phyloP scores from a whole-genome alignment of 306 rosid genomes.

The Vigna trinervia region DNA sequence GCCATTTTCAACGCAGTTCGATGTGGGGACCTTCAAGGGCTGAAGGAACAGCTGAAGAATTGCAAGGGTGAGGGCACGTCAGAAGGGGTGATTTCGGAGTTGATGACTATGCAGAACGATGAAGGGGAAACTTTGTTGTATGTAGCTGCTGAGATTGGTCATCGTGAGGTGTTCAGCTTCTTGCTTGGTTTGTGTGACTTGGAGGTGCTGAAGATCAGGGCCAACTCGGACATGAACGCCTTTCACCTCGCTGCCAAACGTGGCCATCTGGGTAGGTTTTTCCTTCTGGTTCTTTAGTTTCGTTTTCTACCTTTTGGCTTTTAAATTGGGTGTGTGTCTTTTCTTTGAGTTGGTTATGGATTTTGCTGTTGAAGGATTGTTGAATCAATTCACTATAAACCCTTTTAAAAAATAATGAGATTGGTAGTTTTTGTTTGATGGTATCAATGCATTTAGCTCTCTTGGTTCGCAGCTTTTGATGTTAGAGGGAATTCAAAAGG shows the following conservation, averaged over 20 bases:
- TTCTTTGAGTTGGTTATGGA: constrained; percentile 27
- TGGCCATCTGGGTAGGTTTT: constrained; percentile 72
- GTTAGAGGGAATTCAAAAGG: neutral
- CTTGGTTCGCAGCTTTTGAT: constrained; percentile 17
- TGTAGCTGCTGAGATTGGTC: constrained; percentile 71
- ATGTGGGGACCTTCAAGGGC: constrained; percentile 68
- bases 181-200: constrained; percentile 64
- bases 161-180: constrained; percentile 61
- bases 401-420: neutral
- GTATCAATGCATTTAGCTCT: neutral
- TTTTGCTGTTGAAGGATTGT: neutral
- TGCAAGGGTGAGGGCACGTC: constrained; percentile 48
- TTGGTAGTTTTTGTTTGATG: constrained; percentile 5
- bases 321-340: constrained; percentile 14
- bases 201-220: constrained; percentile 70
- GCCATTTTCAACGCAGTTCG: constrained; percentile 74
- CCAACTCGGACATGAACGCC: constrained; percentile 77
- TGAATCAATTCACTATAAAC: constrained; percentile 21
- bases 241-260: constrained; percentile 82
- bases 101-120: constrained; percentile 79
- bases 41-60: constrained; percentile 47
- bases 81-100: constrained; percentile 55
- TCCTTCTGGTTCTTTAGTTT: constrained; percentile 17
- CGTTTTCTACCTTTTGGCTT: neutral
- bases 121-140: constrained; percentile 75